Base-by-base conservation (phyloP, 2,329 filamentous ascomycete species). In the Scedosporium boydii region DNA sequence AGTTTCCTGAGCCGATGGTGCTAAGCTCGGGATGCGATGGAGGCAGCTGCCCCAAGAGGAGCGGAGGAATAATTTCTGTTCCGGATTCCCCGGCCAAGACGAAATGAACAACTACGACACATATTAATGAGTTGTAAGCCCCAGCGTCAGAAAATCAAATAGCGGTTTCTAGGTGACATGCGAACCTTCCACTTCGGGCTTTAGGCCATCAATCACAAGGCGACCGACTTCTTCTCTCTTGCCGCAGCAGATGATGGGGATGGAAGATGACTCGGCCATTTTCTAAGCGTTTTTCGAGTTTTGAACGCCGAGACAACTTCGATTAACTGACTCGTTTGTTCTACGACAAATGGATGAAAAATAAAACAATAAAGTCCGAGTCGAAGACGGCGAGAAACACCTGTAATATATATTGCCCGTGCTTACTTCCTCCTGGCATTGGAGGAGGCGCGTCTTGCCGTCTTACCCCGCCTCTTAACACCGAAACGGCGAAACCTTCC, bases 21-120 rank as follows among this genome's bases (percentile, higher is more conserved):
- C 65, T 66, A n/a, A 58, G 57, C 42, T 66, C 65, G 29, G 61
- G 34, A n/a, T 66, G 64, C 4, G 58, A 29, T 18, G 64, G 65
- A 16, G 61, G 59, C 14, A 42, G n/a, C 12, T 18, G 29, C 6
- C 60, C 51, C 2, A 61, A 27, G 21, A 66, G 59, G 34, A 66
- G 60, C 41, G 65, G 61, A 12, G 65, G 65, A 46, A 66, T 34
- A 51, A 66, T 64, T n/a, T n/a, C 56, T 26, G 63, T 44, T 27
- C 63, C 63, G 3, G 65, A 65, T 21, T 55, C 38, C 6, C 61
- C 57, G 6, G 65, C 46, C 2, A 51, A 53, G 61, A 66, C n/a
- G 60, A 66, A 66, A 38, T 66, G 65, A 42, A 66, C 53, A 46
- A 64, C 63, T 67, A 10, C 7, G 14, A 1, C 16, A 29, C 21